These are phyloP conservation scores for Fusarium oxysporum DNA, from an alignment of 2,329 filamentous ascomycete species.

Conservation along the genomic window DNA sequence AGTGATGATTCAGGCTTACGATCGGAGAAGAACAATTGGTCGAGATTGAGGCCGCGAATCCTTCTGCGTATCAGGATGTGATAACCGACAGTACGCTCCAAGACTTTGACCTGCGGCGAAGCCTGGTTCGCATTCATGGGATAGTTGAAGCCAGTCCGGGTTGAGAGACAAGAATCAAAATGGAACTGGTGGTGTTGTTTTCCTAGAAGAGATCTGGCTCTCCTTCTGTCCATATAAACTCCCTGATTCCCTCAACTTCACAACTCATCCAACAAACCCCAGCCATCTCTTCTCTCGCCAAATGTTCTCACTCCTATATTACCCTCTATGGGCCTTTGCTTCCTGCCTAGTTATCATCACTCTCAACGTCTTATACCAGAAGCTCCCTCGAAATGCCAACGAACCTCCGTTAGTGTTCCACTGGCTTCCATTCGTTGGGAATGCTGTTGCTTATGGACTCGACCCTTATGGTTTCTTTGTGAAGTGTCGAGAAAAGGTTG, in stretches of 20 bases:
- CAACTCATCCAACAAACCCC: neutral
- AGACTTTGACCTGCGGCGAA: neutral
- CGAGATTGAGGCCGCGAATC: neutral
- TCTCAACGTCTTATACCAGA: constrained; percentile 30
- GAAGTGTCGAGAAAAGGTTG: constrained; percentile 72
- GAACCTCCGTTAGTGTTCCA: constrained; percentile 69
- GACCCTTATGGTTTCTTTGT: constrained; percentile 77
- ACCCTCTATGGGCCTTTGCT: constrained; percentile 9
- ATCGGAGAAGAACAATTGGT: neutral
- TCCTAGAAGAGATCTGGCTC: neutral
- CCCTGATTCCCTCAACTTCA: neutral
- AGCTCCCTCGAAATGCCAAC: constrained; percentile 19
- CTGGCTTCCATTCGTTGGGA: constrained; percentile 73
- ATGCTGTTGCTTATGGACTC: constrained; percentile 77
- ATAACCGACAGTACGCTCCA: neutral
- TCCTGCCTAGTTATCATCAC: constrained; percentile 9
- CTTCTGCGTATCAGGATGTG: constrained; percentile 5
- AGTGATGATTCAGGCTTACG: neutral
- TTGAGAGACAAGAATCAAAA: neutral
- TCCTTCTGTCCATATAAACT: constrained; percentile 11
- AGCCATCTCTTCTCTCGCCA: neutral
- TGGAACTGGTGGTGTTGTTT: neutral
- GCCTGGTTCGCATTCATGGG: neutral
- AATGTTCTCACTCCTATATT: constrained; percentile 18
- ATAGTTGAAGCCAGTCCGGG: no score